Base-by-base conservation (phyloP, 495 filamentous ascomycete genomes). In the Parachaetomium inaequale region DNA sequence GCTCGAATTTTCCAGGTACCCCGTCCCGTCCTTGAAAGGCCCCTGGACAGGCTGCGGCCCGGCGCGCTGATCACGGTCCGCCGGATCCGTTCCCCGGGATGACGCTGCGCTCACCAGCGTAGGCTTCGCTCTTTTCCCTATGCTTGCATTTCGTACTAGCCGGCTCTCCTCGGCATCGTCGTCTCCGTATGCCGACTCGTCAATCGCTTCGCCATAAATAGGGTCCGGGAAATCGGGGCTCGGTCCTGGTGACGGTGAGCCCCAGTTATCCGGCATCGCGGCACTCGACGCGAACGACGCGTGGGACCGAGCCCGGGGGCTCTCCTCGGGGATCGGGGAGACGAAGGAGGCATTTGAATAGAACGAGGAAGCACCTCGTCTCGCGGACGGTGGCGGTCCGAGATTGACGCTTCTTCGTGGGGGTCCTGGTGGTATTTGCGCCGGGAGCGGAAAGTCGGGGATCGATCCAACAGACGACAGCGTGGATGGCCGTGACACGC, bases 241-340 rank as follows among this genome's bases (percentile, higher is more conserved):
- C 19, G 66, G 73, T 5, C 69, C 73, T 15, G 76, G 76, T 7
- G 78, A 79, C 28, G 69, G 50, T 31, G 68, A 72, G 0, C 78
- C 81, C 84, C 89, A 93, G 66, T 81, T 87, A 8, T 84, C 81
- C 2, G 92, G 91, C 58, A 95, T 90, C 0, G 84, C 88, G 55
- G 85, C 83, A 72, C 91, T 96, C 7, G 92, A 95, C 8, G 91
- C 91, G 68, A 87, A 89, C 0, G 90, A 93, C 21, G 82, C 84
- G 68, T 87, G 83, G 15, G 78, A 79, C 50, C 84, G 78, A 46
- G 83, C 77, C 34, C 84, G 79, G 2, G 83, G 80, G 54, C 84
- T 80, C 69, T 96, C 92, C 73, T 97, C 93, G 1, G 86, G 89
- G 58, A 97, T 96, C 2, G 93, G 93, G 8, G 93, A 90, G 6